phyloP scores from a whole-genome alignment of 2,329 filamentous ascomycete genomes.

The Zymoseptoria pseudotritici region DNA sequence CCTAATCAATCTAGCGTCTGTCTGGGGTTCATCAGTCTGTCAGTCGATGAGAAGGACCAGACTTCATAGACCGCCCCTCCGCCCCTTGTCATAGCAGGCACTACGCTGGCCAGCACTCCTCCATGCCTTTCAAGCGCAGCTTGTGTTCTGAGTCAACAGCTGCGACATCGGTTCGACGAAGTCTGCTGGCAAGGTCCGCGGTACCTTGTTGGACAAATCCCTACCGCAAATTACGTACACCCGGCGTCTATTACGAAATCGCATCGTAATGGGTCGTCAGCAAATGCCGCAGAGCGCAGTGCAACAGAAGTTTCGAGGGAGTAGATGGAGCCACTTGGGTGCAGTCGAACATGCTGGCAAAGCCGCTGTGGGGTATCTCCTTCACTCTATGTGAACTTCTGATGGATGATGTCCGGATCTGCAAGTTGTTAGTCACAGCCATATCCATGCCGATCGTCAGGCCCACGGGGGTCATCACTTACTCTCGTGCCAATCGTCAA shows the following conservation, averaged over 20 bases:
- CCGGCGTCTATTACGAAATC: background rate
- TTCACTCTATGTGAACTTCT: constrained; percentile 69
- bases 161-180: background rate
- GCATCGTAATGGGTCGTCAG: background rate
- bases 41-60: too few relatives aligned
- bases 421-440: constrained; percentile 10
- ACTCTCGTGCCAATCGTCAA: constrained; percentile 98
- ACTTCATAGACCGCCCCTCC: too few relatives aligned
- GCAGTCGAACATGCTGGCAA: background rate
- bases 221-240: background rate
- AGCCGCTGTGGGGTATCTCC: constrained; percentile 9
- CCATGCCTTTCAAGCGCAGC: background rate
- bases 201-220: background rate
- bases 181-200: background rate
- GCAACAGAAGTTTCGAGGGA: background rate
- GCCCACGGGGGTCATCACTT: constrained; percentile 15
- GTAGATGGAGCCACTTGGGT: too few relatives aligned
- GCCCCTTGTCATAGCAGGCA: too few relatives aligned
- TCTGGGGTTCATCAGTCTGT: background rate
- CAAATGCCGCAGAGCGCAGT: background rate
- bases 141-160: background rate
- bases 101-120: background rate
- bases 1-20: background rate
- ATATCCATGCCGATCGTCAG: constrained; percentile 4
- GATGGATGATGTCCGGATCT: constrained; percentile 93